Evolutionary conservation across 164 flowering plant species (phyloP).

Genomic region (Vitis cinerea): DNA sequence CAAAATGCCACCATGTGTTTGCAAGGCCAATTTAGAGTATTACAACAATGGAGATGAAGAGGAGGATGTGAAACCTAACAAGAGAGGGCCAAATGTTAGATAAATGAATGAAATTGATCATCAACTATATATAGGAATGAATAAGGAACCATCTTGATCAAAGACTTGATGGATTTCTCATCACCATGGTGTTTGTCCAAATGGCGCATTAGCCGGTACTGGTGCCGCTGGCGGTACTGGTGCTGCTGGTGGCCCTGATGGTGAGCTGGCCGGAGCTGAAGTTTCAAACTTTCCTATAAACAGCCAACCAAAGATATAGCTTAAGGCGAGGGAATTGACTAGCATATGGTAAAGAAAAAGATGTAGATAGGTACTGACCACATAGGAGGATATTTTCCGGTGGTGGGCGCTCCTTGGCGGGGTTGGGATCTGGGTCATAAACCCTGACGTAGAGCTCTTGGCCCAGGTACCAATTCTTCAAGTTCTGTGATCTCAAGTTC

Average conservation of each 20-base stretch:
- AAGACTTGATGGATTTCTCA: background rate
- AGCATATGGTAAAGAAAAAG: background rate
- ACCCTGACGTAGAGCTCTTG: slow-evolving; percentile 54
- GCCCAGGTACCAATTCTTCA: slow-evolving; percentile 48
- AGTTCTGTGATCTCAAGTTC: slow-evolving; percentile 52
- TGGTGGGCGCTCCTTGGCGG: slow-evolving; percentile 45
- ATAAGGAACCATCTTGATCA: background rate
- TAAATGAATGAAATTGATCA: background rate
- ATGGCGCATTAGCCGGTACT: background rate
- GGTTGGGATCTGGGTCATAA: slow-evolving; percentile 40
- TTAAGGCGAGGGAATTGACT: background rate
- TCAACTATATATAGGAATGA: background rate
- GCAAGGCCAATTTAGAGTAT: slow-evolving; percentile 2
- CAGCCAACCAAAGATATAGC: background rate
- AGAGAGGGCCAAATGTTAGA: background rate
- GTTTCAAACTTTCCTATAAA: slow-evolving; percentile 12
- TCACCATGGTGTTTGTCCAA: slow-evolving; percentile 10
- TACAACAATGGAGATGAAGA: slow-evolving; percentile 4
- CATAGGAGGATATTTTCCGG: slow-evolving; percentile 49
- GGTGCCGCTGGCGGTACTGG: background rate
- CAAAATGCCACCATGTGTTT: background rate
- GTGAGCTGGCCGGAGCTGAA: background rate
- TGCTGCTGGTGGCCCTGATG: background rate
- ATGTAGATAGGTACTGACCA: slow-evolving; percentile 21
- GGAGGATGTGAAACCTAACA: slow-evolving; percentile 7